Evolutionary conservation across 352 stramenopile species (phyloP).

Genomic region (Phytophthora pluvialis): DNA sequence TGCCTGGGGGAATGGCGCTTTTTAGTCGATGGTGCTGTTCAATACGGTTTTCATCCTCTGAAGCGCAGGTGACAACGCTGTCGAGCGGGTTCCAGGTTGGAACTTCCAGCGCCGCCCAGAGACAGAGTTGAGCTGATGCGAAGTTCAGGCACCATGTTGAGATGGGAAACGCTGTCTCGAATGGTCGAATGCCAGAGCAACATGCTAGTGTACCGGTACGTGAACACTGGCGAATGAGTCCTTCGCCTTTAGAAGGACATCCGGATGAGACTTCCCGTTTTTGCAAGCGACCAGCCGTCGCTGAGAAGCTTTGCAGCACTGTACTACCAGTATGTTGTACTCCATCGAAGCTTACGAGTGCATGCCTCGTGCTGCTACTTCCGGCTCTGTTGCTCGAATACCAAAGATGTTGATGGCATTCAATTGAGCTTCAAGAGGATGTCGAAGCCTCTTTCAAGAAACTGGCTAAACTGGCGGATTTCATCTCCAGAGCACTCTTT

Average conservation of each 20-base stretch:
- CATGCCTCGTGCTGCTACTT: not conserved
- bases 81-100: constrained; percentile 15
- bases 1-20: constrained; percentile 11
- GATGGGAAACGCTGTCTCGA: constrained; percentile 21
- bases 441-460: constrained; percentile 5
- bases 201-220: not conserved
- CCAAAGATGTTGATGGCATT: not conserved
- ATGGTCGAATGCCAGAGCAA: too few relatives aligned
- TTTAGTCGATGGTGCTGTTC: constrained; percentile 12
- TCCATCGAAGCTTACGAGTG: not conserved
- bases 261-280: constrained; percentile 22
- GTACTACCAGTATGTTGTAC: not conserved
- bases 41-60: not conserved
- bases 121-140: constrained; percentile 9
- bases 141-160: constrained; percentile 3
- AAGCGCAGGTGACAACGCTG: constrained; percentile 17
- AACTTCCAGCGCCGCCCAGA: not conserved
- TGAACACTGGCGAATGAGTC: not conserved
- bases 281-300: constrained; percentile 10
- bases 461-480: not conserved
- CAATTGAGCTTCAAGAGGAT: constrained; percentile 16
- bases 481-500: not conserved
- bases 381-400: constrained; percentile 9
- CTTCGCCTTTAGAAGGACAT: constrained; percentile 21
- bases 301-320: constrained; percentile 19